A percentile compares a stretch with the other conserved stretches of the same genome.
Evolutionary conservation across 2,329 filamentous ascomycete genomes (phyloP).

Genomic region (Neoascochyta sp.): DNA sequence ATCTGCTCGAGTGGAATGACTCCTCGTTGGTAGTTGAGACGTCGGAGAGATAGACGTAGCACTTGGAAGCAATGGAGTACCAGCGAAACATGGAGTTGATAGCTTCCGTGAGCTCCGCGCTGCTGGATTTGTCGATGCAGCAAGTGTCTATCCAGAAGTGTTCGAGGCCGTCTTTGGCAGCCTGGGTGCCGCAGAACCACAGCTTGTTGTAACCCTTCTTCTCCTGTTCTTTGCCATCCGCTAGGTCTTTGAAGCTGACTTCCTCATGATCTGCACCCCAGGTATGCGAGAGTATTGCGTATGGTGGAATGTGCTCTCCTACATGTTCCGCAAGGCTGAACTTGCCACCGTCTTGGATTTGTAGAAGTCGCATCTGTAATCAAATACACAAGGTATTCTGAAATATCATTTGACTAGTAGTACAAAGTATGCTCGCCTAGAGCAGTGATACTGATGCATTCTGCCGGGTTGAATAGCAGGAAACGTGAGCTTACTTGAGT

Average conservation of each 20-base stretch:
- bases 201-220: conserved; percentile 9
- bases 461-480: too few relatives aligned
- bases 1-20: conserved; percentile 9
- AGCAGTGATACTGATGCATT: too few relatives aligned
- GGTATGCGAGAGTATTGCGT: conserved; percentile 17
- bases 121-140: conserved; percentile 15
- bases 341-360: conserved; percentile 4
- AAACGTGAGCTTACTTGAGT: too few relatives aligned
- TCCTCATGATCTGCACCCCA: conserved; percentile 11
- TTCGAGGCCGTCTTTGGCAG: conserved; percentile 6
- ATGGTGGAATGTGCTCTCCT: conserved; percentile 2
- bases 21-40: conserved; percentile 1
- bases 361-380: conserved; percentile 15
- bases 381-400: too few relatives aligned
- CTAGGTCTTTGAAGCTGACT: conserved; percentile 9
- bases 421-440: too few relatives aligned
- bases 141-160: conserved; percentile 17
- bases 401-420: too few relatives aligned
- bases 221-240: background rate
- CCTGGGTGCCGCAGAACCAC: conserved; percentile 13
- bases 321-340: conserved; percentile 6
- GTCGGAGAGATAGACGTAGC: conserved; percentile 19
- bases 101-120: conserved; percentile 8
- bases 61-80: conserved; percentile 11
- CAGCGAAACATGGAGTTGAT: conserved; percentile 21